These are phyloP conservation scores for Boletus pseudopeckii DNA, from an alignment of 768 basidiomycete species.

Conservation along the genomic window DNA sequence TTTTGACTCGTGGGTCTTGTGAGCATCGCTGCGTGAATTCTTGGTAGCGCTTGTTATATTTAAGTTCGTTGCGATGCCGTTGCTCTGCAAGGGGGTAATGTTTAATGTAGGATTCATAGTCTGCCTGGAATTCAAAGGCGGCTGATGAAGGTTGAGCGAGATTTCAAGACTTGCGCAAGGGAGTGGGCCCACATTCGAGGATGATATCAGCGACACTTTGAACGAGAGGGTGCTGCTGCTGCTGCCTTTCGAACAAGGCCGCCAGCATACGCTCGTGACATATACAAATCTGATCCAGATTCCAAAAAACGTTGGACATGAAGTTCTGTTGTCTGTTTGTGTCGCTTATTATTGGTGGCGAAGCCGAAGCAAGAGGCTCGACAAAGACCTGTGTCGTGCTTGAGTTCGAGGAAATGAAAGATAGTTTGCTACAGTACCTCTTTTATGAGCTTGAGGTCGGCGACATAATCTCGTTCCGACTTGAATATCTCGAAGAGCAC, in stretches of 20 bases:
- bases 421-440: slow-evolving; percentile 43
- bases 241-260: slow-evolving; percentile 74
- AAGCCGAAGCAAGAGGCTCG: slow-evolving; percentile 52
- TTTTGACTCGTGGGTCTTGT: slow-evolving; percentile 61
- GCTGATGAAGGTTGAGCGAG: slow-evolving; percentile 26
- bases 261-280: slow-evolving; percentile 69
- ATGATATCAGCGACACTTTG: slow-evolving; percentile 83
- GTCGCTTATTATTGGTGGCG: slow-evolving; percentile 62
- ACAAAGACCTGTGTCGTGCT: slow-evolving; percentile 60
- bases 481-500: slow-evolving; percentile 88
- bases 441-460: slow-evolving; percentile 69
- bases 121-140: slow-evolving; percentile 47
- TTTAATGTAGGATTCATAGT: slow-evolving; percentile 82
- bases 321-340: slow-evolving; percentile 58
- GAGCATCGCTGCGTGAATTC: slow-evolving; percentile 61
- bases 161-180: slow-evolving; percentile 4
- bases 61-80: slow-evolving; percentile 72
- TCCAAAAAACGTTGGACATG: slow-evolving; percentile 79
- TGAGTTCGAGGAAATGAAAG: slow-evolving; percentile 1
- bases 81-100: slow-evolving; percentile 87
- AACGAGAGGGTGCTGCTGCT: slow-evolving; percentile 81
- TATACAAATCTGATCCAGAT: slow-evolving; percentile 62
- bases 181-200: slow-evolving; percentile 58
- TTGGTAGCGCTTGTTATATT: slow-evolving; percentile 63
- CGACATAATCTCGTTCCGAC: slow-evolving; percentile 84